phyloP scores from a whole-genome alignment of 2,329 filamentous ascomycete species.

The Cyanodermella asteris region DNA sequence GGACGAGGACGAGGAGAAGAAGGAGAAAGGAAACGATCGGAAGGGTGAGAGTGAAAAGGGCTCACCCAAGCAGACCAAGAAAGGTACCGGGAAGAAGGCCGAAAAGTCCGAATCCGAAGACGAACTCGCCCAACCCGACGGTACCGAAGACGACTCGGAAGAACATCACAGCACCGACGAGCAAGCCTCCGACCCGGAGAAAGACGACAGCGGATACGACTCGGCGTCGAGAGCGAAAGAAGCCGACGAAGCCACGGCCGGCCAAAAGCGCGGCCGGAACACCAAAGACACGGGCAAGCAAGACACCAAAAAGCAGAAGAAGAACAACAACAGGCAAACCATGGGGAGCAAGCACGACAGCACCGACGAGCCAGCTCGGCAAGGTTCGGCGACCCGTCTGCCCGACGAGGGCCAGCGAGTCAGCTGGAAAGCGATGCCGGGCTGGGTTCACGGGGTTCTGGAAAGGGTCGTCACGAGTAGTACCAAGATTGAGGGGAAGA shows the following conservation, averaged over 20 bases:
- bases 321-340: slow-evolving; percentile 9
- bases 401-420: slow-evolving; percentile 20
- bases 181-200: slow-evolving; percentile 5
- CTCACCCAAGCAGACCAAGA: too few relatives aligned
- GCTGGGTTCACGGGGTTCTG: slow-evolving; percentile 20
- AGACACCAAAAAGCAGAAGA: slow-evolving; percentile 2
- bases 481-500: slow-evolving; percentile 20
- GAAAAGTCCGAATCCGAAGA: too few relatives aligned
- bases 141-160: too few relatives aligned
- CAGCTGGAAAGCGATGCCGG: slow-evolving; percentile 19
- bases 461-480: slow-evolving; percentile 19
- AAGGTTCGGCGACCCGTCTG: slow-evolving; percentile 14
- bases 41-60: too few relatives aligned
- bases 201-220: too few relatives aligned
- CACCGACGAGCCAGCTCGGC: slow-evolving; percentile 11
- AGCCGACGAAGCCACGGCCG: background rate
- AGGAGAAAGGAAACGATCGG: slow-evolving; percentile 6
- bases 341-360: slow-evolving; percentile 13
- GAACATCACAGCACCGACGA: slow-evolving; percentile 1
- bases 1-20: slow-evolving; percentile 9
- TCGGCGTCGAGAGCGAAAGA: too few relatives aligned
- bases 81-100: too few relatives aligned
- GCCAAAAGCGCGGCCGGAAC: slow-evolving; percentile 1
- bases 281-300: background rate
- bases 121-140: too few relatives aligned